Conservation (phyloP, 768 basidiomycete genomes). For the Punctularia strigosozonata region DNA sequence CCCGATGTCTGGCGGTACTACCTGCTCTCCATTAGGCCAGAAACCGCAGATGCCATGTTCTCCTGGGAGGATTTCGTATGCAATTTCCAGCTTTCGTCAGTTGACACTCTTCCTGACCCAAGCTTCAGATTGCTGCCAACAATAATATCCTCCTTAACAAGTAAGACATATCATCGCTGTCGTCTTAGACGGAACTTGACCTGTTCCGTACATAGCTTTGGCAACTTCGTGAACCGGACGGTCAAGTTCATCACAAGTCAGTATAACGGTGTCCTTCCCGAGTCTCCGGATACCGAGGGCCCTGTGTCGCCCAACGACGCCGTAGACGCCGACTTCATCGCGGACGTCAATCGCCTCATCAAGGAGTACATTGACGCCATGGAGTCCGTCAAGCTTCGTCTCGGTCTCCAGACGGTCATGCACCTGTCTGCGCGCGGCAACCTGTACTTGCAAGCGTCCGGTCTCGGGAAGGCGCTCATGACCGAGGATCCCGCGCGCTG, state of each 20-base stretch:
- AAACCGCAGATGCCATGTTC: constrained; percentile 91
- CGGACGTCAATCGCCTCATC: constrained; percentile 68
- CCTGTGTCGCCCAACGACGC: constrained; percentile 57
- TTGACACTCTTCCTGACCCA: background rate
- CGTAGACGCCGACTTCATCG: constrained; percentile 63
- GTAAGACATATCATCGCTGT: constrained; percentile 26
- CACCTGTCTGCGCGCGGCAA: constrained; percentile 82
- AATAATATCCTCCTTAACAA: constrained; percentile 93
- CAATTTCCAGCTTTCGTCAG: background rate
- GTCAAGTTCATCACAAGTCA: constrained; percentile 89
- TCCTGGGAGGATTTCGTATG: constrained; percentile 89
- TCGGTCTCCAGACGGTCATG: constrained; percentile 85
- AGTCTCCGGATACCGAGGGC: constrained; percentile 58
- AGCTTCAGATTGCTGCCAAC: constrained; percentile 67
- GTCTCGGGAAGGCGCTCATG: constrained; percentile 84
- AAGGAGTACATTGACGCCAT: constrained; percentile 76
- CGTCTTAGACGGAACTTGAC: background rate
- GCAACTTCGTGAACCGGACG: constrained; percentile 93
- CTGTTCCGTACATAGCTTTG: constrained; percentile 44
- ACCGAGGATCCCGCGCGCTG: constrained; percentile 72
- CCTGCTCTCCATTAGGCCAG: constrained; percentile 83
- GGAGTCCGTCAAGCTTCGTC: constrained; percentile 85
- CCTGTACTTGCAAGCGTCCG: constrained; percentile 86
- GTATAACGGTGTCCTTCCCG: constrained; percentile 71
- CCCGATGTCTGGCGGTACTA: constrained; percentile 97